Evolutionary conservation across 139 green algal genomes (phyloP).

Genomic region (Picochlorum sp.): DNA sequence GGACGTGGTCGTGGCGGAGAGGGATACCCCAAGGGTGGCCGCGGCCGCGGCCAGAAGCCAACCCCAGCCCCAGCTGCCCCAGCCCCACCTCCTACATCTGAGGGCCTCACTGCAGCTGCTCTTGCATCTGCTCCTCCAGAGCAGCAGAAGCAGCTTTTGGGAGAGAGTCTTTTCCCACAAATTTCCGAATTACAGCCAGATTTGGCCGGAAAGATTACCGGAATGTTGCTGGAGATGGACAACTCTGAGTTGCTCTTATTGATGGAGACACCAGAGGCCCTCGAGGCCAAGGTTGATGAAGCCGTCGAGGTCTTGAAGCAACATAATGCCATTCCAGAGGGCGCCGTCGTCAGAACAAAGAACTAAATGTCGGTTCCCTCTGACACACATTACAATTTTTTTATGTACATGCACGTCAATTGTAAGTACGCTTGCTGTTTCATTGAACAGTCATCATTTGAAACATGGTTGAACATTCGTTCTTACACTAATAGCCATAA

Average conservation of each 20-base stretch:
- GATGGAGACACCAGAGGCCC: constrained; percentile 61
- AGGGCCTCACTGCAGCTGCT: constrained; percentile 49
- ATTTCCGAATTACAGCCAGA: constrained; percentile 59
- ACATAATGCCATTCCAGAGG: constrained; percentile 63
- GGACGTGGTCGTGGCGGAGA: background rate
- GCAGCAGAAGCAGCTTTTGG: constrained; percentile 85
- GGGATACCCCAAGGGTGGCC: constrained; percentile 8
- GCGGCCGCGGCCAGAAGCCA: constrained; percentile 23
- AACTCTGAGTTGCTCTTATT: constrained; percentile 83
- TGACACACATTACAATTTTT: too few species aligned
- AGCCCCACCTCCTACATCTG: constrained; percentile 23
- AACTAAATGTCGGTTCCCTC: background rate
- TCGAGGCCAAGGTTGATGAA: constrained; percentile 80
- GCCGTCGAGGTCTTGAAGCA: constrained; percentile 69
- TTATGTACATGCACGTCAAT: too few species aligned
- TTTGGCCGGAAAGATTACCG: constrained; percentile 88
- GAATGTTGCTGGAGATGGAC: constrained; percentile 95
- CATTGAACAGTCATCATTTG: too few species aligned
- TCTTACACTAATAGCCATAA: too few species aligned
- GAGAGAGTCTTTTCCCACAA: constrained; percentile 81
- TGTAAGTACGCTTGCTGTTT: too few species aligned
- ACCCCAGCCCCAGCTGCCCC: constrained; percentile 2
- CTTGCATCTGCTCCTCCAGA: constrained; percentile 68
- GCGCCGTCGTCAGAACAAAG: constrained; percentile 7
- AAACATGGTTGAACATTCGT: too few species aligned